These are phyloP conservation scores for Cladorrhinum sp. DNA, from an alignment of 2,329 filamentous ascomycete genomes.

Conservation along the genomic window DNA sequence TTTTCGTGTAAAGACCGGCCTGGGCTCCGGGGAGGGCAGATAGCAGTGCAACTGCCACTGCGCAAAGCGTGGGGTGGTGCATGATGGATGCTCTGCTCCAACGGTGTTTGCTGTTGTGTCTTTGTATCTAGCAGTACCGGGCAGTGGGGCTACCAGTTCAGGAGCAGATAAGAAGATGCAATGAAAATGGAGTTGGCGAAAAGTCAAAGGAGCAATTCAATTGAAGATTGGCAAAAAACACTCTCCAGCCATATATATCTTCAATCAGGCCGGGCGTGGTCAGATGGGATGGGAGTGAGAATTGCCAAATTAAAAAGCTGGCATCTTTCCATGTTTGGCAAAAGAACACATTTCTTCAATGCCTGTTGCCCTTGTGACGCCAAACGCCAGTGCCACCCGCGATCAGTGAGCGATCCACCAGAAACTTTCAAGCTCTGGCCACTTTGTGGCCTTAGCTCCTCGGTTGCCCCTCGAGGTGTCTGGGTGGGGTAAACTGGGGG, in stretches of 20 bases:
- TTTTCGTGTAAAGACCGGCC: slow-evolving; percentile 78
- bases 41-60: slow-evolving; percentile 60
- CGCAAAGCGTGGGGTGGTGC: slow-evolving; percentile 53
- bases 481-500: slow-evolving; percentile 6
- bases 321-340: slow-evolving; percentile 30
- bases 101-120: neutral
- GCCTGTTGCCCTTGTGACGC: slow-evolving; percentile 11
- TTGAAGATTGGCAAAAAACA: neutral
- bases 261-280: neutral
- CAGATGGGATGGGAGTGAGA: neutral
- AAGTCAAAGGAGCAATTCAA: slow-evolving; percentile 5
- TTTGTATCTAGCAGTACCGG: neutral
- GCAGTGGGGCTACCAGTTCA: neutral
- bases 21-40: slow-evolving; percentile 62
- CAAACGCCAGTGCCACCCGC: slow-evolving; percentile 19
- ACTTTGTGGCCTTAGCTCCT: slow-evolving; percentile 28
- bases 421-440: slow-evolving; percentile 22
- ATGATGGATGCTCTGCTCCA: slow-evolving; percentile 38
- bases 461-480: neutral
- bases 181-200: neutral
- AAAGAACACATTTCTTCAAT: slow-evolving; percentile 31
- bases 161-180: neutral
- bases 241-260: slow-evolving; percentile 1
- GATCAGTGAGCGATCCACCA: slow-evolving; percentile 17
- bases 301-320: slow-evolving; percentile 24